Conservation (phyloP, 2,329 filamentous ascomycete genomes). For the Xylaria sp. region DNA sequence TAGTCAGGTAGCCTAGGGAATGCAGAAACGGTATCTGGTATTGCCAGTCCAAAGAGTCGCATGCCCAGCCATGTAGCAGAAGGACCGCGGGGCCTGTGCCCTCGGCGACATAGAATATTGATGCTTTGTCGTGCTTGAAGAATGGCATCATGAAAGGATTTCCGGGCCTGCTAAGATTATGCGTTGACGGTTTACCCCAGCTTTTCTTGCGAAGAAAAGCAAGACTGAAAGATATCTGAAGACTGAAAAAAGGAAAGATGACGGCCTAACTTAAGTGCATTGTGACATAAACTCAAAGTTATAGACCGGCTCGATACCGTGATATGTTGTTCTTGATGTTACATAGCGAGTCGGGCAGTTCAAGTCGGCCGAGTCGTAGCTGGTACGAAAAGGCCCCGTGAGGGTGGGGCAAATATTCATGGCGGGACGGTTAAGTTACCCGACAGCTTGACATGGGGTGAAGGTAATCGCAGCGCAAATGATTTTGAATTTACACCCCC, state of each 20-base stretch:
- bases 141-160: neutral
- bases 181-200: neutral
- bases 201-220: neutral
- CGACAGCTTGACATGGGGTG: neutral
- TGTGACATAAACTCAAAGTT: too few relatives aligned
- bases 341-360: neutral
- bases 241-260: neutral
- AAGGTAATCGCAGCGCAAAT: too few relatives aligned
- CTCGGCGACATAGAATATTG: slow-evolving; percentile 20
- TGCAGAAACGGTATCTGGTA: slow-evolving; percentile 29
- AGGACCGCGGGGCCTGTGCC: slow-evolving; percentile 21
- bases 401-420: neutral
- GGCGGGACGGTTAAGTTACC: neutral
- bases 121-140: slow-evolving; percentile 5
- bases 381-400: neutral
- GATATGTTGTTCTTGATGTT: neutral
- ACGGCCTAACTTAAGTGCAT: neutral
- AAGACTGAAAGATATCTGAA: neutral
- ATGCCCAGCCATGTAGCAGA: slow-evolving; percentile 23
- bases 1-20: slow-evolving; percentile 22
- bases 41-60: slow-evolving; percentile 22
- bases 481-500: too few relatives aligned
- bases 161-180: too few relatives aligned
- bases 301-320: neutral
- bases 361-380: neutral